Conservation (phyloP, 331 rosid genomes). For the Acacia concinna region DNA sequence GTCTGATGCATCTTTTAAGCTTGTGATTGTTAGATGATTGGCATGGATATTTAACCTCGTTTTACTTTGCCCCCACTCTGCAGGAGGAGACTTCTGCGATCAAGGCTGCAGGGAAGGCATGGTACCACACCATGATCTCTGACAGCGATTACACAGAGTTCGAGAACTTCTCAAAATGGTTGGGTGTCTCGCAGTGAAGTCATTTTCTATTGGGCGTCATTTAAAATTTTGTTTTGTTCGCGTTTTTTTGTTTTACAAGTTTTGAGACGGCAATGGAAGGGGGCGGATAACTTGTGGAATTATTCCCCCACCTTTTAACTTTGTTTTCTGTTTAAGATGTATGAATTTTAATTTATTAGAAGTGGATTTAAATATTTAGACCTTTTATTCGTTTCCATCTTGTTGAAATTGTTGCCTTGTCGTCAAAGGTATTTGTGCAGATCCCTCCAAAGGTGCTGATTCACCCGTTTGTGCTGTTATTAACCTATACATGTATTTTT, state of each 20-base stretch:
- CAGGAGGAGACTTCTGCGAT: constrained; percentile 55
- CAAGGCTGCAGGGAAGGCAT: constrained; percentile 58
- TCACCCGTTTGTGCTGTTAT: neutral
- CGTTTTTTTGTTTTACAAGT: neutral
- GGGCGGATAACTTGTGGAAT: neutral
- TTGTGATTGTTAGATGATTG: neutral
- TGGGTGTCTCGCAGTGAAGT: constrained; percentile 57
- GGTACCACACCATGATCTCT: constrained; percentile 68
- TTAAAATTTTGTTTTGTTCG: constrained; percentile 5
- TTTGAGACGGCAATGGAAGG: neutral
- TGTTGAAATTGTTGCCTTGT: neutral
- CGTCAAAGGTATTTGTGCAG: neutral
- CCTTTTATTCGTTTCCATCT: neutral
- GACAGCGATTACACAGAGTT: constrained; percentile 63
- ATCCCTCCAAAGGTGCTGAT: neutral
- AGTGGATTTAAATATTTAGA: neutral
- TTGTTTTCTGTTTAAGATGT: neutral
- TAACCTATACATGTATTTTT: neutral
- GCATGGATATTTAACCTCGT: neutral
- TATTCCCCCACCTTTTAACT: neutral
- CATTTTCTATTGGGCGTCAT: constrained; percentile 12
- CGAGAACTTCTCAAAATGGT: constrained; percentile 60
- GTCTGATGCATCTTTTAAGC: neutral
- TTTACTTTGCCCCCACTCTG: neutral
- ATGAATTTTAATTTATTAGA: neutral